Conservation (phyloP, 2,329 filamentous ascomycete species). For the Aureobasidium melanogenum region DNA sequence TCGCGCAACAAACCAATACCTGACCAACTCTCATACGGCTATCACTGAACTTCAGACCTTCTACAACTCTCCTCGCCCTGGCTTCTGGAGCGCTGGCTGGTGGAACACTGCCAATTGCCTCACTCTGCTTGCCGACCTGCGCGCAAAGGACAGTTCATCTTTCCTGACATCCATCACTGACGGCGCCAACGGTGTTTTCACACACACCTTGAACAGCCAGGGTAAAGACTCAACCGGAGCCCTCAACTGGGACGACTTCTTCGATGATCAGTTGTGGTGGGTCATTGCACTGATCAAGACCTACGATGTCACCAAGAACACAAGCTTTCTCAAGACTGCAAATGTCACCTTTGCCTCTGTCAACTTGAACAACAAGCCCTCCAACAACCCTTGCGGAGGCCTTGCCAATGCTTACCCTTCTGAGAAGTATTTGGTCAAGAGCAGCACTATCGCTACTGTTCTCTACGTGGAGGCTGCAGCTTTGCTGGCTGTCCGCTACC, state of each 20-base stretch:
- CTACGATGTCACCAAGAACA: constrained; percentile 43
- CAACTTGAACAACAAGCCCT: constrained; percentile 33
- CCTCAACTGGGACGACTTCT: constrained; percentile 27
- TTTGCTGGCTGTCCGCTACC: constrained; percentile 44
- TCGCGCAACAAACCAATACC: constrained; percentile 2
- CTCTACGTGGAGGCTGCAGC: constrained; percentile 48
- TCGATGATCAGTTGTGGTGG: constrained; percentile 49
- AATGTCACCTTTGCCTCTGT: constrained; percentile 39
- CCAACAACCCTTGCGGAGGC: constrained; percentile 33
- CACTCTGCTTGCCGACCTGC: constrained; percentile 13
- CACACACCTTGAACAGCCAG: neutral
- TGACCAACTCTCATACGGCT: constrained; percentile 5
- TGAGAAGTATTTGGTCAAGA: constrained; percentile 34
- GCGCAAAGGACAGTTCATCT: neutral
- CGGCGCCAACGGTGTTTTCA: constrained; percentile 9
- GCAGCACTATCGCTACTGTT: constrained; percentile 49
- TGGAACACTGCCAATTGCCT: constrained; percentile 14
- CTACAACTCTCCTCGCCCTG: constrained; percentile 11
- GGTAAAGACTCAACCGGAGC: neutral
- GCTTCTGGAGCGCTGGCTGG: constrained; percentile 10
- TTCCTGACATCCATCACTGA: constrained; percentile 12
- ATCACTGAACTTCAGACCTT: constrained; percentile 10
- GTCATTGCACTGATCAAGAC: constrained; percentile 45
- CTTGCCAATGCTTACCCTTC: constrained; percentile 34
- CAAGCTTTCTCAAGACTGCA: constrained; percentile 19